Evolutionary conservation across 768 basidiomycete species (phyloP).

Genomic region (Cyclocybe aegerita): DNA sequence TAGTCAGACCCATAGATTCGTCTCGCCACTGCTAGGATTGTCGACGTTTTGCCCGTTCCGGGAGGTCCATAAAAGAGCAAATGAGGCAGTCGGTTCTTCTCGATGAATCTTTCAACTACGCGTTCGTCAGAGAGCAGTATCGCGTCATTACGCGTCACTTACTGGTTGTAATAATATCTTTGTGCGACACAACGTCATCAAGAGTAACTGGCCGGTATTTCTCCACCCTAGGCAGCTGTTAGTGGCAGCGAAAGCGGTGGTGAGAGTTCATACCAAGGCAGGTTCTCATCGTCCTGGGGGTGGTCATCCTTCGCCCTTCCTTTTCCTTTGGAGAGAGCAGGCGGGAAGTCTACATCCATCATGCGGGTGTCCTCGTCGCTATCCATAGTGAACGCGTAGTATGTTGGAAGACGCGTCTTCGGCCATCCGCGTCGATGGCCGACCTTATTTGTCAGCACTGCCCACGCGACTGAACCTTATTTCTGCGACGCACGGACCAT

Average conservation of each 20-base stretch:
- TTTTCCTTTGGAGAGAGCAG: slow-evolving; percentile 60
- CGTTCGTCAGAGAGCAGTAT: slow-evolving; percentile 9
- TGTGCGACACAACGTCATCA: slow-evolving; percentile 95
- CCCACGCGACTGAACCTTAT: slow-evolving; percentile 29
- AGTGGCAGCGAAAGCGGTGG: slow-evolving; percentile 6
- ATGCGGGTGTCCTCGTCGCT: slow-evolving; percentile 57
- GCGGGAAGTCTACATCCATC: slow-evolving; percentile 44
- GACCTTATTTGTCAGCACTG: slow-evolving; percentile 14
- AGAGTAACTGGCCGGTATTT: slow-evolving; percentile 93
- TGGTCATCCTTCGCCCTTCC: slow-evolving; percentile 52
- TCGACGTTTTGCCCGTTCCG: slow-evolving; percentile 97
- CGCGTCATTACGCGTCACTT: slow-evolving; percentile 24
- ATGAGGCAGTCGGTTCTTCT: slow-evolving; percentile 92
- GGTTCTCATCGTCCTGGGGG: slow-evolving; percentile 55
- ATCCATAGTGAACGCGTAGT: slow-evolving; percentile 41
- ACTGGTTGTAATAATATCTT: slow-evolving; percentile 96
- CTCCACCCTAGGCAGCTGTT: slow-evolving; percentile 67
- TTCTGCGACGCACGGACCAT: slow-evolving; percentile 38
- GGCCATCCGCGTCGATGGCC: no score
- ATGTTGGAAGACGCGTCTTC: neutral
- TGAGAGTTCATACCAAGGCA: slow-evolving; percentile 72
- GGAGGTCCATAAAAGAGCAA: slow-evolving; percentile 97
- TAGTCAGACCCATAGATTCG: slow-evolving; percentile 89
- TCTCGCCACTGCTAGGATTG: slow-evolving; percentile 92
- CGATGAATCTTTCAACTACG: slow-evolving; percentile 94